Conservation (phyloP, 257 asterid species). For the Gentiana macrophylla region DNA sequence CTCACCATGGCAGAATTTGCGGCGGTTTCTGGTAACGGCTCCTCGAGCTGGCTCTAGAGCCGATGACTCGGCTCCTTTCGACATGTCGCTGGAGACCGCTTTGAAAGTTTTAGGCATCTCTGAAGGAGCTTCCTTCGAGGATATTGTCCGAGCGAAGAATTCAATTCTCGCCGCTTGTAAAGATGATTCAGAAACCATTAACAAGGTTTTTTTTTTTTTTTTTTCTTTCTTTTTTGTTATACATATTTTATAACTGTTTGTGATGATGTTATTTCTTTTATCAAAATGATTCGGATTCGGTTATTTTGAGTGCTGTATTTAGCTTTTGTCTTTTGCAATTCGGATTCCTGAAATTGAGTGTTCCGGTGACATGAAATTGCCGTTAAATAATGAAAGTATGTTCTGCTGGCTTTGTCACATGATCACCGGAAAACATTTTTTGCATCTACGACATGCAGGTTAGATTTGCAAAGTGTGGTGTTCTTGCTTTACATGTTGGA, state of each 20-base stretch:
- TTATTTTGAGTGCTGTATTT: neutral
- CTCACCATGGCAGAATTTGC: constrained; percentile 25
- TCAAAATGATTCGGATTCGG: too few species aligned
- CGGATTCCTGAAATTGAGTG: too few species aligned
- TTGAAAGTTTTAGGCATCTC: constrained; percentile 74
- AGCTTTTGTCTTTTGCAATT: neutral
- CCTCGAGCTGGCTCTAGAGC: constrained; percentile 80
- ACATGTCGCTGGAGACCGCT: constrained; percentile 97
- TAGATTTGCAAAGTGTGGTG: too few species aligned
- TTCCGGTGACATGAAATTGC: too few species aligned
- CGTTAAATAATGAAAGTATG: too few species aligned
- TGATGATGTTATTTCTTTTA: too few species aligned
- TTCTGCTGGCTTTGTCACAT: too few species aligned
- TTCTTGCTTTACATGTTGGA: too few species aligned
- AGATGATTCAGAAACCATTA: constrained; percentile 62
- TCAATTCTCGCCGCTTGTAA: constrained; percentile 56
- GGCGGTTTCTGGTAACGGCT: constrained; percentile 40
- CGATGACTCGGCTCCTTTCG: constrained; percentile 87
- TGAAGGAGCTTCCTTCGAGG: constrained; percentile 91
- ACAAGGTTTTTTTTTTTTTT: constrained; percentile 46
- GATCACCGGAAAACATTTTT: too few species aligned
- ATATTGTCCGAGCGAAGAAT: constrained; percentile 86
- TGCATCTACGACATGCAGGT: too few species aligned
- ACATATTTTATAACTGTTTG: too few species aligned
- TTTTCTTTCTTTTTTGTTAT: too few species aligned